Evolutionary conservation across 1,284 basidiomycete species (phyloP).

Genomic region (Pseudozyma hubeiensis): DNA sequence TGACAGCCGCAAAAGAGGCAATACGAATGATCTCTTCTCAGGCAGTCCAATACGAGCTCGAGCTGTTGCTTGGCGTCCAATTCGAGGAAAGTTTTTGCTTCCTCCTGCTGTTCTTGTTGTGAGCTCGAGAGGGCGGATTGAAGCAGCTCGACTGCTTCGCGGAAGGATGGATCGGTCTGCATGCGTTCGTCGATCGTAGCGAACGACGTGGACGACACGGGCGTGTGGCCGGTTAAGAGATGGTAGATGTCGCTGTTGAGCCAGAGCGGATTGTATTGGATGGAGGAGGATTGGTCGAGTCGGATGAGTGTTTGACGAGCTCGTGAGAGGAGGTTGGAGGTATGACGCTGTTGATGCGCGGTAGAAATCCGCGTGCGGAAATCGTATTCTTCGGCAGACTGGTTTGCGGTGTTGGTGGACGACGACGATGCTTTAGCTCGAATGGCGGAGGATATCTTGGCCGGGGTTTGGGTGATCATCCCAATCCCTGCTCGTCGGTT

Average conservation of each 20-base stretch:
- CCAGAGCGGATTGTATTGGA: conserved; percentile 53
- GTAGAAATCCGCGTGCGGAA: conserved; percentile 34
- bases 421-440: conserved; percentile 4
- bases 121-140: conserved; percentile 20
- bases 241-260: conserved; percentile 32
- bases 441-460: conserved; percentile 11
- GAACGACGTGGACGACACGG: background rate
- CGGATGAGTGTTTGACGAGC: conserved; percentile 44
- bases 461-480: conserved; percentile 20
- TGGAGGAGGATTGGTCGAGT: conserved; percentile 25
- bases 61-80: conserved; percentile 27
- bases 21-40: conserved; percentile 32
- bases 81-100: conserved; percentile 24
- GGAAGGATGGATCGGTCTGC: conserved; percentile 21
- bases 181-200: conserved; percentile 27
- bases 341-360: conserved; percentile 32
- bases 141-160: conserved; percentile 26
- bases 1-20: conserved; percentile 55
- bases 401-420: background rate
- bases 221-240: conserved; percentile 21
- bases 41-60: conserved; percentile 21
- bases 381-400: conserved; percentile 7
- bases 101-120: conserved; percentile 4
- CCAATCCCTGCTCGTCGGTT: conserved; percentile 33
- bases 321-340: conserved; percentile 23